Base-by-base conservation (phyloP, 345 rosid genomes). In the Citrus trifoliata region DNA sequence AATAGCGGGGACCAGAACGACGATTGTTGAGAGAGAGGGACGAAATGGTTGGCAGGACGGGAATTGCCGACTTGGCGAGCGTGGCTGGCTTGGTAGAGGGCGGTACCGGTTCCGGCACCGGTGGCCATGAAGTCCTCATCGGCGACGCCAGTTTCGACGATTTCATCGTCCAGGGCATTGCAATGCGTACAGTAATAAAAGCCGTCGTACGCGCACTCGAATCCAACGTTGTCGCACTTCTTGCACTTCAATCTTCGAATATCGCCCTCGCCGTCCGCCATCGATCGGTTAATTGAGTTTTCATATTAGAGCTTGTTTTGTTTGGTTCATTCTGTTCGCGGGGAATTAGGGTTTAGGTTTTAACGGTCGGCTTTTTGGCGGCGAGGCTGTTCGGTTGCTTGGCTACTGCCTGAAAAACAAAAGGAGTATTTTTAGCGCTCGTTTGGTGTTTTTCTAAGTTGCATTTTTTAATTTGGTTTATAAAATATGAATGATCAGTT, bases 121-220 rank as follows among this genome's bases (percentile, higher is more conserved):
- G 82, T 85, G 30, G 84, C 92, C 70, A 84, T 48, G 62, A 89
- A 81, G 79, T 89, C 93, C 27, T 87, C 94, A 35, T 84, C 92
- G 48, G 89, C 91, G 38, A 89, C 91, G 76, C 84, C 94, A 6
- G 92, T 90, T 55, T 83, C 89, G 28, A 89, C 79, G 60, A 91
- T 62, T 67, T 79, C 87, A 1, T 88, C 87, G 10, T 82, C 93
- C 76, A 75, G 81, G 42, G 85, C 59, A 24, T 80, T 71, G 71
- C 98, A 95, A 10, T 71, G 75, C 56, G 51, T 60, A 84, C 94
- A 95, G 82, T 87, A 90, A 81, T 71, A 88, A 80, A 76, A 89
- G 24, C 97, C 94, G 51, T 92, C 91, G 2, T 68, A 75, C 56
- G 37, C 92, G 70, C 88, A 92, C 0, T 69, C 76, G 24, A 89